phyloP scores from a whole-genome alignment of 495 filamentous ascomycete genomes.

The Neurospora terricola region DNA sequence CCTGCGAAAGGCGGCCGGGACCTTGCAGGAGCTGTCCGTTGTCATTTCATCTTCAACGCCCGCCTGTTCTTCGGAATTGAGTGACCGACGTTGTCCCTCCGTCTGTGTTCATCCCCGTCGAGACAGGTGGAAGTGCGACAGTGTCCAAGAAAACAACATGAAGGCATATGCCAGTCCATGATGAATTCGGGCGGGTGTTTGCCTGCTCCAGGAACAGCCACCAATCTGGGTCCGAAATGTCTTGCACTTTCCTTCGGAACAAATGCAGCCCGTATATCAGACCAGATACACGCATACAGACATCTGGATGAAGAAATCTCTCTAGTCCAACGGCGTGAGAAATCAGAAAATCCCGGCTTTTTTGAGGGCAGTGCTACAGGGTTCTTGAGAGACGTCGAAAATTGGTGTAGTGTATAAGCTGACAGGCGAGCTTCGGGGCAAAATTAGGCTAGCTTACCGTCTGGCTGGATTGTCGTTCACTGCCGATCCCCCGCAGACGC shows the following conservation, averaged over 20 bases:
- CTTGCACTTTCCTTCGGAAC: background rate
- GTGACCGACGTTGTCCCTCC: background rate
- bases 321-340: background rate
- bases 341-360: background rate
- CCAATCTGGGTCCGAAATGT: background rate
- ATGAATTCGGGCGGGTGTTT: background rate
- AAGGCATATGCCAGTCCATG: background rate
- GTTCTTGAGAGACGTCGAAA: background rate
- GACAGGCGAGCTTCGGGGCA: background rate
- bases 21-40: constrained; percentile 1
- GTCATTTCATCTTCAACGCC: background rate
- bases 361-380: background rate
- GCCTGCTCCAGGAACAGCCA: background rate
- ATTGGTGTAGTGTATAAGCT: background rate
- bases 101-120: background rate
- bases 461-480: background rate
- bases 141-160: background rate
- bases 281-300: background rate
- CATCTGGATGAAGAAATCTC: background rate
- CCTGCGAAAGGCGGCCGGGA: background rate
- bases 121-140: background rate
- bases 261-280: background rate
- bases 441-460: background rate
- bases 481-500: background rate
- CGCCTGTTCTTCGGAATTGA: background rate